Conservation (phyloP, 164 flowering plant genomes). For the Sextonia rubra region DNA sequence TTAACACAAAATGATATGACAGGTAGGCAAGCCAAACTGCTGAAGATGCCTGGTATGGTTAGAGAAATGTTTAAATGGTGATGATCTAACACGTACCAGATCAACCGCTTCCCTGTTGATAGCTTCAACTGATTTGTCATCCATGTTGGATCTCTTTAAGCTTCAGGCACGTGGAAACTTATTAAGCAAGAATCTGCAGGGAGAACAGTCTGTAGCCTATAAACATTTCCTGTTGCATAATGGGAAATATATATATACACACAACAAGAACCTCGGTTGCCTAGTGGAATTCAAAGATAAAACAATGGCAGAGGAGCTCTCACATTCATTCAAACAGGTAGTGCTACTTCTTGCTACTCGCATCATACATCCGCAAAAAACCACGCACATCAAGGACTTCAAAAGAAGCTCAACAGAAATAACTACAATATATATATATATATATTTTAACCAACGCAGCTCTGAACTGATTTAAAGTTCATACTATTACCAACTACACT, state of each 20-base stretch:
- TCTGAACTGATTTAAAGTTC: no score
- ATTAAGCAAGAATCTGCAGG: slow-evolving; percentile 5
- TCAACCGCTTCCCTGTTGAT: slow-evolving; percentile 53
- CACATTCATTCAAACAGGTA: neutral
- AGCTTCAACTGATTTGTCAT: slow-evolving; percentile 37
- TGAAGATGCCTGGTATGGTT: neutral
- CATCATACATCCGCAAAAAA: neutral
- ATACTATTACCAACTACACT: no score
- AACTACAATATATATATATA: neutral
- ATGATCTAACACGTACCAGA: slow-evolving; percentile 35
- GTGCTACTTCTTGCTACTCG: neutral
- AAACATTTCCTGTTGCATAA: slow-evolving; percentile 5
- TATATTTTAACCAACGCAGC: no score
- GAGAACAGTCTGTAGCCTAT: neutral
- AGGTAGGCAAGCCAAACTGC: no score
- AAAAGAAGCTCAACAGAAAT: neutral
- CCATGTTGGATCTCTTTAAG: slow-evolving; percentile 30
- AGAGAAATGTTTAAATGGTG: neutral
- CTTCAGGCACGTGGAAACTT: slow-evolving; percentile 10
- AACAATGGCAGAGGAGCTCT: neutral
- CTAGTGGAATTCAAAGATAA: neutral
- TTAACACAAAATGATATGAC: no score
- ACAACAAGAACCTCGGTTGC: neutral
- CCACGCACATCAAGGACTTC: neutral
- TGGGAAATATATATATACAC: neutral